Evolutionary conservation across 148 eudicot genomes (phyloP).

Genomic region (Mesembryanthemum crystallinum): DNA sequence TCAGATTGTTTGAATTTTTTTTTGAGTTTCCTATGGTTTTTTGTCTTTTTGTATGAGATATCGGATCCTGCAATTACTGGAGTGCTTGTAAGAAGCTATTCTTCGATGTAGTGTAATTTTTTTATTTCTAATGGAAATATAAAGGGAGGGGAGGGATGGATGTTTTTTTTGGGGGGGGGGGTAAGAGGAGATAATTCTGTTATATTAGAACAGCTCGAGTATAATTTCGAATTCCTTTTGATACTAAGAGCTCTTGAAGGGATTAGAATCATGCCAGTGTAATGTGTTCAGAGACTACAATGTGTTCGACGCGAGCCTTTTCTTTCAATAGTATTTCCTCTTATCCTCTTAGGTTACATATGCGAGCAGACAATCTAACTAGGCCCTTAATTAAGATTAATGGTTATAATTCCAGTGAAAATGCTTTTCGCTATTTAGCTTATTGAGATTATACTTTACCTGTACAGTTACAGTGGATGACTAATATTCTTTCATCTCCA

Average conservation of each 20-base stretch:
- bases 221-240: not conserved
- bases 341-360: not conserved
- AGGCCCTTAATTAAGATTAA: not conserved
- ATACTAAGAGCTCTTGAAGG: not conserved
- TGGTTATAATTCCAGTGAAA: not conserved
- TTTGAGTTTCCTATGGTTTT: not conserved
- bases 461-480: not conserved
- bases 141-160: not conserved
- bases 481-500: slow-evolving; percentile 22
- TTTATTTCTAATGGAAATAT: not conserved
- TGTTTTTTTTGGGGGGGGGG: no score
- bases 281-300: not conserved
- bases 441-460: not conserved
- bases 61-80: not conserved
- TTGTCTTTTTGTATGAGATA: not conserved
- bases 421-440: not conserved
- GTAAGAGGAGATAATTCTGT: no score
- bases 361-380: not conserved
- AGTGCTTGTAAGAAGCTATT: not conserved
- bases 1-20: not conserved
- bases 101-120: no score
- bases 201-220: not conserved
- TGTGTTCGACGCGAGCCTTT: not conserved
- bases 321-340: not conserved
- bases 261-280: not conserved